These are phyloP conservation scores for Pittosporum tobira DNA, from an alignment of 129 eudicot species.

Conservation along the genomic window DNA sequence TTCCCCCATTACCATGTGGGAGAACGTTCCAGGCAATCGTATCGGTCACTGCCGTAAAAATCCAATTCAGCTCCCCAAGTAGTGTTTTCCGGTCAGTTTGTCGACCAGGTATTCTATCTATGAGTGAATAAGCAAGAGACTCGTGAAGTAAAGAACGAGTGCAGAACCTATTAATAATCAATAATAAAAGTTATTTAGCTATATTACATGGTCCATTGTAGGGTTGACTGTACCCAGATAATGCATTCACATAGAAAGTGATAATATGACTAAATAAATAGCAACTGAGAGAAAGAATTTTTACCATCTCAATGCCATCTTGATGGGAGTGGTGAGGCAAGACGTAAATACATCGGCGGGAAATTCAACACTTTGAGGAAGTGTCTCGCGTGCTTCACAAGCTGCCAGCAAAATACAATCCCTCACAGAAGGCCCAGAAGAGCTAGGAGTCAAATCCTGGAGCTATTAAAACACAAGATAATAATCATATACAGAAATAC, in stretches of 20 bases:
- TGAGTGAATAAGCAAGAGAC: slow-evolving; percentile 83
- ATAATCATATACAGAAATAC: background rate
- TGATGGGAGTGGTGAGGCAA: slow-evolving; percentile 96
- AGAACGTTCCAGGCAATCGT: slow-evolving; percentile 99
- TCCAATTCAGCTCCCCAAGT: slow-evolving; percentile 99
- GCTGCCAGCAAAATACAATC: slow-evolving; percentile 95
- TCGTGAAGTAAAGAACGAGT: slow-evolving; percentile 80
- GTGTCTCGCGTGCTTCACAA: slow-evolving; percentile 96
- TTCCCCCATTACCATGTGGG: slow-evolving; percentile 67
- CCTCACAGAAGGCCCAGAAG: slow-evolving; percentile 56
- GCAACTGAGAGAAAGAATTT: background rate
- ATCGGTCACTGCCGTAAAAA: slow-evolving; percentile 95
- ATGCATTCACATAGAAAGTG: background rate
- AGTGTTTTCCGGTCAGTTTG: slow-evolving; percentile 95
- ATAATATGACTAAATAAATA: background rate
- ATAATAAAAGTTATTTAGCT: background rate
- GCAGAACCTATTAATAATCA: slow-evolving; percentile 19
- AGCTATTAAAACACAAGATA: slow-evolving; percentile 37
- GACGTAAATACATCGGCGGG: slow-evolving; percentile 99
- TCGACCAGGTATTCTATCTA: slow-evolving; percentile 93
- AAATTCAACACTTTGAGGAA: slow-evolving; percentile 93
- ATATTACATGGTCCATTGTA: background rate
- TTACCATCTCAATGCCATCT: slow-evolving; percentile 98
- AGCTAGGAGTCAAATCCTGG: slow-evolving; percentile 52
- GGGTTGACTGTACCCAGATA: background rate